Percentiles rank a stretch among this genome's conserved stretches.
These are phyloP conservation scores for Cyberlindnera euphorbiiphila DNA, from an alignment of 805 yeast genomes.

Conservation along the genomic window DNA sequence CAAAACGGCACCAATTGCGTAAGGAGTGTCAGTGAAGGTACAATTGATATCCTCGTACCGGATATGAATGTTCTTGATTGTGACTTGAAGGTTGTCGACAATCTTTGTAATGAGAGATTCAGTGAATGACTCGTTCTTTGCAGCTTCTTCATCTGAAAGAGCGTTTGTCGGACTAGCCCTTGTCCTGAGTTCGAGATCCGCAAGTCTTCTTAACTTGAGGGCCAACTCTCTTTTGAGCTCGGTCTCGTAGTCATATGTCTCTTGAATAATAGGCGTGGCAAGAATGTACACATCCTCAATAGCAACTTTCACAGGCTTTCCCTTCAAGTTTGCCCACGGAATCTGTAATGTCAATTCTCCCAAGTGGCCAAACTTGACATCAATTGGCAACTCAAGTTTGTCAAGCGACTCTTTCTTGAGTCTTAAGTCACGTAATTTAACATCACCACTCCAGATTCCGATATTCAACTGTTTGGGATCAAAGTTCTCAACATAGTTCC, in stretches of 20 bases:
- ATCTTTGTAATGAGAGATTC: conserved; percentile 85
- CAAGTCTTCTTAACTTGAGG: conserved; percentile 63
- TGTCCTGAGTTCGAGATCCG: conserved; percentile 53
- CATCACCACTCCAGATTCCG: conserved; percentile 98
- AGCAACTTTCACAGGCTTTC: conserved; percentile 83
- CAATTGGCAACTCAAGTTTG: conserved; percentile 77
- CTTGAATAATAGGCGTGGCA: conserved; percentile 67
- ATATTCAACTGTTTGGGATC: conserved; percentile 93
- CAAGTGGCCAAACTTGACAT: conserved; percentile 83
- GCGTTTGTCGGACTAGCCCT: conserved; percentile 38
- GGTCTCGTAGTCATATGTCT: conserved; percentile 47
- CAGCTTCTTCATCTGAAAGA: conserved; percentile 35
- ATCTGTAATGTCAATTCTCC: conserved; percentile 88
- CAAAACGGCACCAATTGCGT: conserved; percentile 77
- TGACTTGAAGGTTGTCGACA: conserved; percentile 87
- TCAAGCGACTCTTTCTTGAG: conserved; percentile 88
- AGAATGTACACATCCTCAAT: conserved; percentile 84
- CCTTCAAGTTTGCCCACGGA: conserved; percentile 94
- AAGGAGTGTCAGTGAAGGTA: conserved; percentile 68
- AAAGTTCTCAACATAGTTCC: conserved; percentile 85
- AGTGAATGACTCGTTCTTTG: conserved; percentile 74
- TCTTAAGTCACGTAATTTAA: conserved; percentile 70
- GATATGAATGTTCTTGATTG: conserved; percentile 86
- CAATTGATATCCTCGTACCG: conserved; percentile 80
- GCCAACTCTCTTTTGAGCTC: conserved; percentile 60